phyloP scores from a whole-genome alignment of 805 yeast species.

The Saccharomycopsis microspora region DNA sequence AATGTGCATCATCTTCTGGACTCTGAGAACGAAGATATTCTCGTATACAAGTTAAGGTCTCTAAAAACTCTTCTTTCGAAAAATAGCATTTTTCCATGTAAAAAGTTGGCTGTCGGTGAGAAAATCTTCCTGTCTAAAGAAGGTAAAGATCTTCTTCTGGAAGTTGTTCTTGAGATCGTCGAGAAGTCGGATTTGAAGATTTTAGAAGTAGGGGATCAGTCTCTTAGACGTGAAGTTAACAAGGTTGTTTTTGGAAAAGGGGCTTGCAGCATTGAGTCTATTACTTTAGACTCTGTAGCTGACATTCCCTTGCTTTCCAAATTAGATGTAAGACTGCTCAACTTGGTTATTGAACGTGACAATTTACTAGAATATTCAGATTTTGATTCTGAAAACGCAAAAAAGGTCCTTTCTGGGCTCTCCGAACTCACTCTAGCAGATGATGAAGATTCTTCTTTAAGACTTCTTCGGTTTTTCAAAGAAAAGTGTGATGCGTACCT shows the following conservation, averaged over 20 bases:
- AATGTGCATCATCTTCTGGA: not conserved
- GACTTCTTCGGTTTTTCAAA: conserved; percentile 25
- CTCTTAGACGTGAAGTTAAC: conserved; percentile 5
- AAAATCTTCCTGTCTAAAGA: conserved; percentile 23
- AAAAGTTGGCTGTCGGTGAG: conserved; percentile 19
- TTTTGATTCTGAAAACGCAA: conserved; percentile 8
- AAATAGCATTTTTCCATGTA: not conserved
- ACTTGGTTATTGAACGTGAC: conserved; percentile 24
- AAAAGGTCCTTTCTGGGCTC: conserved; percentile 16
- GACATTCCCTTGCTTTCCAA: conserved; percentile 1
- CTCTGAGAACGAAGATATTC: not conserved
- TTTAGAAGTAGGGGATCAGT: conserved; percentile 14
- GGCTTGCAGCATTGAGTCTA: conserved; percentile 15
- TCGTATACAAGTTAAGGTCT: not conserved
- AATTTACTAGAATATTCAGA: conserved; percentile 27
- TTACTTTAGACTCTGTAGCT: conserved; percentile 12
- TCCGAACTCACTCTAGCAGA: conserved; percentile 24
- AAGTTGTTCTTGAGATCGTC: not conserved
- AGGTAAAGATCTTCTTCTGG: not conserved
- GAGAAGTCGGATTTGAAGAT: conserved; percentile 1
- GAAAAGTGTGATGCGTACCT: conserved; percentile 10
- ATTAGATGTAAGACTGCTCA: conserved; percentile 18
- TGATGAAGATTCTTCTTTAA: conserved; percentile 25
- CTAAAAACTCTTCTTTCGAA: not conserved
- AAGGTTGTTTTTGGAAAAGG: conserved; percentile 4